These are phyloP conservation scores for Combretum micranthum DNA, from an alignment of 345 rosid genomes.

Conservation along the genomic window DNA sequence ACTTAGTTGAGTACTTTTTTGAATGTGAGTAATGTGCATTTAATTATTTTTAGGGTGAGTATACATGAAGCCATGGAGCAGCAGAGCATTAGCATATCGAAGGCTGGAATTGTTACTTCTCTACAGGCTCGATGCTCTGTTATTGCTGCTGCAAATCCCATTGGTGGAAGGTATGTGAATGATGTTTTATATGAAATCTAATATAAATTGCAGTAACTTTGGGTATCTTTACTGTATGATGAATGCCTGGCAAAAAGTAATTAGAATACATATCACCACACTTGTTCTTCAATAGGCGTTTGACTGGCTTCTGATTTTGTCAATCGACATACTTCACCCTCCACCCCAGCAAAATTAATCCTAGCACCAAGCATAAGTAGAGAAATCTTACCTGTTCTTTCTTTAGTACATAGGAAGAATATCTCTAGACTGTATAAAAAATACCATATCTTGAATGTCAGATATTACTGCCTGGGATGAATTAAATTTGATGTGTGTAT, in stretches of 20 bases:
- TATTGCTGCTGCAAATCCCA: slow-evolving; percentile 94
- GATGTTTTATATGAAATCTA: not conserved
- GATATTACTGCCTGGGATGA: not conserved
- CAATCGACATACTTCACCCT: too few relatives aligned
- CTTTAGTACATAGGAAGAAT: too few relatives aligned
- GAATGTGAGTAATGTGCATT: not conserved
- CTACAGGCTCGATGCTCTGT: slow-evolving; percentile 99
- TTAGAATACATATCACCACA: too few relatives aligned
- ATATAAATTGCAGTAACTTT: too few relatives aligned
- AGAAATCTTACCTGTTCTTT: too few relatives aligned
- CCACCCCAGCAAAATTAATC: too few relatives aligned
- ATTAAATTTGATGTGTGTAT: slow-evolving; percentile 5
- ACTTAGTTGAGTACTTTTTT: not conserved
- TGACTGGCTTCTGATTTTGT: too few relatives aligned
- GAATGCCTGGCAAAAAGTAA: too few relatives aligned
- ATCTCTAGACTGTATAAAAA: too few relatives aligned
- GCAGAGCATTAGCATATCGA: slow-evolving; percentile 97
- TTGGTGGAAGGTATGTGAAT: slow-evolving; percentile 75
- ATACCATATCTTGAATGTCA: not conserved
- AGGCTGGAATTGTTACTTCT: slow-evolving; percentile 97
- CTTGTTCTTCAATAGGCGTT: too few relatives aligned
- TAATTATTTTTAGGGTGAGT: slow-evolving; percentile 64
- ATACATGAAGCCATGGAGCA: slow-evolving; percentile 99
- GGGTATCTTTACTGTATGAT: too few relatives aligned
- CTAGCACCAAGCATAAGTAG: too few relatives aligned